These are phyloP conservation scores for Mycothermus thermophilus DNA, from an alignment of 495 filamentous ascomycete genomes.

Conservation along the genomic window DNA sequence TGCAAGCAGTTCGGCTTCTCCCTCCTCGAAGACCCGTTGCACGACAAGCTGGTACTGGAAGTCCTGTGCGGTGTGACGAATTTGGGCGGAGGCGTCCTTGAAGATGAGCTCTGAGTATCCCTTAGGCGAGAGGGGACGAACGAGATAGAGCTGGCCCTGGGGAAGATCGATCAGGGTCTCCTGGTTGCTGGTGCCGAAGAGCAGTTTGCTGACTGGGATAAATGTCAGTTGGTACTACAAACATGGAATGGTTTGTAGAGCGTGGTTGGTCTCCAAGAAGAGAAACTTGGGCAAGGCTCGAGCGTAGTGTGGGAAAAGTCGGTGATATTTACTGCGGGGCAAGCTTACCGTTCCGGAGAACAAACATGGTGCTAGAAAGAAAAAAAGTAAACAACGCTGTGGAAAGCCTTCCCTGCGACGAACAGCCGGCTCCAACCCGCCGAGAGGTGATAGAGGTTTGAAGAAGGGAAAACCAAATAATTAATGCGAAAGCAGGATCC, in stretches of 20 bases:
- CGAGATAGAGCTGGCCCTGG: conserved; percentile 92
- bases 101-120: conserved; percentile 98
- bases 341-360: conserved; percentile 21
- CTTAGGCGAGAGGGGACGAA: conserved; percentile 87
- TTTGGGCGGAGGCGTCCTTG: conserved; percentile 86
- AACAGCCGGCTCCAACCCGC: too few species aligned
- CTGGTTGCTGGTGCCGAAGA: conserved; percentile 82
- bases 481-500: too few species aligned
- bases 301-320: neutral
- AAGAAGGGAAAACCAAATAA: neutral
- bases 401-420: too few species aligned
- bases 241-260: too few species aligned
- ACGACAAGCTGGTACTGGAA: conserved; percentile 96
- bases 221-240: too few species aligned
- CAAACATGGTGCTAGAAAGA: conserved; percentile 13
- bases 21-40: conserved; percentile 92
- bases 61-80: conserved; percentile 82
- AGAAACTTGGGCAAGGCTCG: neutral
- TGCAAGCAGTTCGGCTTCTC: conserved; percentile 75
- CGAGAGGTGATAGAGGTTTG: too few species aligned
- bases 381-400: neutral
- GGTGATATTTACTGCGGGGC: too few species aligned
- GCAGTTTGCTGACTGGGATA: conserved; percentile 64
- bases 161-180: conserved; percentile 89
- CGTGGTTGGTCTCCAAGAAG: too few species aligned